Base-by-base conservation (phyloP, 2,329 filamentous ascomycete genomes). In the Sclerotinia spermophila region DNA sequence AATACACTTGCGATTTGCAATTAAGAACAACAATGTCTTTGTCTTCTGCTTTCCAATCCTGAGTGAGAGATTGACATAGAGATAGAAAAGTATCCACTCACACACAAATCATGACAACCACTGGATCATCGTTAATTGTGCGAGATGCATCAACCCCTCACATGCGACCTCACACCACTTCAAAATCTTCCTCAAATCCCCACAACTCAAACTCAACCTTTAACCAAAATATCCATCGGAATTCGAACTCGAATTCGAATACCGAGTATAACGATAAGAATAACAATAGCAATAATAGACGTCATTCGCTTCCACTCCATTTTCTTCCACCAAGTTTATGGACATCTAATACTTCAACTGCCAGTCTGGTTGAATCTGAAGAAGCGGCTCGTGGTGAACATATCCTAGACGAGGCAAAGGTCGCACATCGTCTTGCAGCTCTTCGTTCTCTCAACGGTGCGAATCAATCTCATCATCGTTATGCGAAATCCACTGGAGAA, bases 341-440 rank as follows among this genome's bases (percentile, higher is more conserved):
- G 78, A 76, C 74, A 71, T 68, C 75, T 30, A 79, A 79, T 69
- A 76, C 77, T 8, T 79, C 78, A 19, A 76, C 71, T 69, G 74
- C 76, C 3, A 77, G 78, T 71, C 71, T 79, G 2, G 76, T 77
- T n/a, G 77, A 79, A 69, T 78, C 78, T 2, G 78, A 78, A 71
- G 77, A 77, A 72, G 77, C 78, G 53, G 78, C 78, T 45, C 74
- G 74, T 6, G 78, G 78, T 38, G 78, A 79, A 71, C 77, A 78
- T 70, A 78, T 78, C 67, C 71, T 89, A 67, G 85, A 88, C 79
- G 83, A 86, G 79, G 83, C 82, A 72, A 87, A 85, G 5, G 83
- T 85, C 67, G 83, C 86, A 61, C 82, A 87, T 76, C 84, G 86
- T 73, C 89, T 86, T n/a, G 86, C 85, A 27, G 86, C 87, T 61